A percentile compares a stretch with the other conserved stretches of the same genome.
These are phyloP conservation scores for Cercophora samala DNA, from an alignment of 495 filamentous ascomycete genomes.

Conservation along the genomic window DNA sequence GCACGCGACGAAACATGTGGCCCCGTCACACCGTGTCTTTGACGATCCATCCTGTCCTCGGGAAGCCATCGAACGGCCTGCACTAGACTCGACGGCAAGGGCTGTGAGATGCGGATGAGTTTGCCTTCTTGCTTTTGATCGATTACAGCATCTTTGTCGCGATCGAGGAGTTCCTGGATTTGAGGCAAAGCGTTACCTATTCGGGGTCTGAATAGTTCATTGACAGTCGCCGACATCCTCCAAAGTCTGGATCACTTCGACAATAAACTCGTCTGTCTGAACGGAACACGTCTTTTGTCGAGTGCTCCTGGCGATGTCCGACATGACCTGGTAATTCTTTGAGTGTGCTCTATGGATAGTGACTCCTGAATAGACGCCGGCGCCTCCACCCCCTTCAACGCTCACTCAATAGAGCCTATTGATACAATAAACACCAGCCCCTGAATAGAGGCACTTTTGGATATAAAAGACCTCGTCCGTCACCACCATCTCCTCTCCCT, in stretches of 20 bases:
- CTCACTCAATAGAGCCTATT: conserved; percentile 5
- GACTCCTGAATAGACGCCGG: neutral
- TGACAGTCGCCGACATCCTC: neutral
- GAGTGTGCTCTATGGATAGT: neutral
- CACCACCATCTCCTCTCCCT: conserved; percentile 5
- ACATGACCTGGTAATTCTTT: neutral
- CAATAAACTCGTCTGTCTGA: neutral
- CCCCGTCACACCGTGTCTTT: neutral
- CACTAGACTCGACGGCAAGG: conserved; percentile 1
- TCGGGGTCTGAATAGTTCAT: conserved; percentile 5
- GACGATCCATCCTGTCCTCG: neutral
- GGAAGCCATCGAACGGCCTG: neutral
- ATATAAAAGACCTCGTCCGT: conserved; percentile 16
- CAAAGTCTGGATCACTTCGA: neutral
- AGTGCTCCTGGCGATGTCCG: neutral
- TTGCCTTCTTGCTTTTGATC: neutral
- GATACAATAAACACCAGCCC: conserved; percentile 19
- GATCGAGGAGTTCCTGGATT: neutral
- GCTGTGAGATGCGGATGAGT: neutral
- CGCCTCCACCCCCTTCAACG: neutral
- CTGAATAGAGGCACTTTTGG: conserved; percentile 23
- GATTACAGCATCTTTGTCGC: neutral
- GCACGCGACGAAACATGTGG: neutral
- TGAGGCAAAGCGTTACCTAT: neutral
- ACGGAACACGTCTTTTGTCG: neutral